phyloP scores from a whole-genome alignment of 2,329 filamentous ascomycete genomes.

The Dactylellina haptotyla region DNA sequence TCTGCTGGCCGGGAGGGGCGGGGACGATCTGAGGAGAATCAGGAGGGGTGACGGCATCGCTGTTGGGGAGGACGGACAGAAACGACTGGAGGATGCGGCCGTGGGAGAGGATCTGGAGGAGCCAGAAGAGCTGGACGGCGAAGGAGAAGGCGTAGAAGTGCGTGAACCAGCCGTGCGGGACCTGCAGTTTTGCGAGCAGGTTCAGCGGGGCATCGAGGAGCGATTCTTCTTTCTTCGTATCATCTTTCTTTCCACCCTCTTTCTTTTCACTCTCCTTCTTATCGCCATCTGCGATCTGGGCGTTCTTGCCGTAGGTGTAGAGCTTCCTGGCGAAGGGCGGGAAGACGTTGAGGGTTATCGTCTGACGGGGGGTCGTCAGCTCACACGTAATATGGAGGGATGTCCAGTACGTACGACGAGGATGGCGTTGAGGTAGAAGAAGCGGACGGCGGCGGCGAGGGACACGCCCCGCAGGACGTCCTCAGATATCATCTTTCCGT shows the following conservation, averaged over 20 bases:
- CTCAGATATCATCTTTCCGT: too few species aligned
- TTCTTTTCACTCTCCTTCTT: constrained; percentile 53
- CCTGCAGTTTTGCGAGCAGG: constrained; percentile 67
- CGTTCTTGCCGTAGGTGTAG: constrained; percentile 45
- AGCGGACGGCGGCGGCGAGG: constrained; percentile 20
- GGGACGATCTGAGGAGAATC: too few species aligned
- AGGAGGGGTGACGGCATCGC: too few species aligned
- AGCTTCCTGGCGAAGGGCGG: constrained; percentile 37
- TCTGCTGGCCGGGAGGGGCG: constrained; percentile 29
- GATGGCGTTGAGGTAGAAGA: constrained; percentile 52
- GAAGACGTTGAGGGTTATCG: constrained; percentile 41
- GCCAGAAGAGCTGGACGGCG: constrained; percentile 78
- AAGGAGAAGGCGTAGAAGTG: constrained; percentile 85
- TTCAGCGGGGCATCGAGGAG: constrained; percentile 63
- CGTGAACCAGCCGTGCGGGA: constrained; percentile 88
- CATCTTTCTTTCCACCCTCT: constrained; percentile 23
- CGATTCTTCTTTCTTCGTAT: neutral
- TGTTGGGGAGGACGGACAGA: constrained; percentile 61
- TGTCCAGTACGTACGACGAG: constrained; percentile 29
- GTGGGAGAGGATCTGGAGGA: constrained; percentile 68
- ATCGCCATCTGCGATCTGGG: constrained; percentile 11
- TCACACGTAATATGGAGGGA: neutral
- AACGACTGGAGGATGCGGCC: constrained; percentile 68
- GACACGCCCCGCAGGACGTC: too few species aligned
- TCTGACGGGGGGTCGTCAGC: constrained; percentile 25